Conservation (phyloP, 768 basidiomycete species). For the Hericium rajendrae region DNA sequence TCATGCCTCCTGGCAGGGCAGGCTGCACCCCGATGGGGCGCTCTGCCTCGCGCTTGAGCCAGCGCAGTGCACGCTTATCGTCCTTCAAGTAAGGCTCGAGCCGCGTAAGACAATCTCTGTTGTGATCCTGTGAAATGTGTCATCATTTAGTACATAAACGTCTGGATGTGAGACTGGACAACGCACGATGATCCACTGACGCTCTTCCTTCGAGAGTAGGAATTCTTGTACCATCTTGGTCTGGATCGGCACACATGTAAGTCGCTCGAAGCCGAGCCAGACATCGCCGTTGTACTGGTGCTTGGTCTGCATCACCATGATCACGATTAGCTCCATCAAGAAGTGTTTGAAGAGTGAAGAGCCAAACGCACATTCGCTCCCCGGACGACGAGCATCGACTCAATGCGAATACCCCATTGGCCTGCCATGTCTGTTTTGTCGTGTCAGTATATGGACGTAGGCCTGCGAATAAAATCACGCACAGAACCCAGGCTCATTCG, state of each 20-base stretch:
- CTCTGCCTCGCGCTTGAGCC: conserved; percentile 70
- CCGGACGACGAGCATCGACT: conserved; percentile 73
- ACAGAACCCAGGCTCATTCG: conserved; percentile 94
- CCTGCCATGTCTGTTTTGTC: conserved; percentile 48
- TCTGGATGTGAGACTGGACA: conserved; percentile 2
- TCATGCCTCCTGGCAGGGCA: conserved; percentile 56
- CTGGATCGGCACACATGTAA: conserved; percentile 93
- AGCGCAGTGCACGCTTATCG: conserved; percentile 73
- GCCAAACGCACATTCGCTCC: conserved; percentile 40
- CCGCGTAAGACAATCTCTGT: conserved; percentile 56
- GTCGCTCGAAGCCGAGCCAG: conserved; percentile 87
- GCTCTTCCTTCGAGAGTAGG: conserved; percentile 82
- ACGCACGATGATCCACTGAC: conserved; percentile 71
- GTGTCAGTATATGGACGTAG: background rate
- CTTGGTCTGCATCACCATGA: conserved; percentile 41
- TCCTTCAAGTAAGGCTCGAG: conserved; percentile 60
- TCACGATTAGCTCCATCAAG: background rate
- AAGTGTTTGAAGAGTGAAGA: conserved; percentile 6
- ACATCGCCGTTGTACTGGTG: conserved; percentile 59
- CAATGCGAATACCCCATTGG: conserved; percentile 86
- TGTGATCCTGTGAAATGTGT: conserved; percentile 54
- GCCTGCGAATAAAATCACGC: conserved; percentile 22
- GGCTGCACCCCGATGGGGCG: conserved; percentile 64
- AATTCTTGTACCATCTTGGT: conserved; percentile 78
- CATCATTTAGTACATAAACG: background rate